These are phyloP conservation scores for Rhododendron simsii DNA, from an alignment of 148 eudicot genomes.

Conservation along the genomic window DNA sequence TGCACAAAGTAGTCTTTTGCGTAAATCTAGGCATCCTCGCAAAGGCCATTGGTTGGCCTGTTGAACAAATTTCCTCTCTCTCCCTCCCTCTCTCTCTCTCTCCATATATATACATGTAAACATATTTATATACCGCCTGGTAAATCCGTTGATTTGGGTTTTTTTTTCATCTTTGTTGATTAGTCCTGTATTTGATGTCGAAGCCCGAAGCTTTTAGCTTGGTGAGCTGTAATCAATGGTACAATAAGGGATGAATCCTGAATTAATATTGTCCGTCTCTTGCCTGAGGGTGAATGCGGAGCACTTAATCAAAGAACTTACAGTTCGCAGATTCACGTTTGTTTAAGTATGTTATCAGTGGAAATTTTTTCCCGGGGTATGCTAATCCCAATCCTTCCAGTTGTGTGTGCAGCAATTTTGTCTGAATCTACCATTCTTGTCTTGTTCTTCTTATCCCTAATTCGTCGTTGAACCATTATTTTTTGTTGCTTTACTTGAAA, in stretches of 20 bases:
- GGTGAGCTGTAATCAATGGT: not conserved
- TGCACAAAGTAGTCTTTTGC: conserved; percentile 4
- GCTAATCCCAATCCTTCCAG: not conserved
- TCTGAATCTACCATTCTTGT: not conserved
- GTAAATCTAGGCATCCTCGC: not conserved
- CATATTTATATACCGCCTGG: not conserved
- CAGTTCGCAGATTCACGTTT: not conserved
- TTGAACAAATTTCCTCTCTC: not conserved
- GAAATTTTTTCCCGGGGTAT: too few species aligned
- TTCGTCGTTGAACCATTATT: too few species aligned
- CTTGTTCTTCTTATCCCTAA: not conserved
- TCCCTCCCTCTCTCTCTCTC: not conserved
- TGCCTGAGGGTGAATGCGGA: not conserved
- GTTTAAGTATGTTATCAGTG: not conserved
- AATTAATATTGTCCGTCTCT: not conserved
- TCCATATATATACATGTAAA: too few species aligned
- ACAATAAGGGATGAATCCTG: not conserved
- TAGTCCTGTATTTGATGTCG: not conserved
- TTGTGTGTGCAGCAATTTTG: not conserved
- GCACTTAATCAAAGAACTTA: not conserved
- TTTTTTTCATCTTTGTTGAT: not conserved
- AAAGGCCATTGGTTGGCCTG: not conserved
- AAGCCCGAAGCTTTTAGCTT: not conserved
- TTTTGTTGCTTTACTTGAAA: not conserved
- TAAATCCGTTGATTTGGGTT: not conserved